Evolutionary conservation across 345 rosid species (phyloP), one percentile per base, ranked within the genome.

Genomic region (Zanthoxylum bungeanum): DNA sequence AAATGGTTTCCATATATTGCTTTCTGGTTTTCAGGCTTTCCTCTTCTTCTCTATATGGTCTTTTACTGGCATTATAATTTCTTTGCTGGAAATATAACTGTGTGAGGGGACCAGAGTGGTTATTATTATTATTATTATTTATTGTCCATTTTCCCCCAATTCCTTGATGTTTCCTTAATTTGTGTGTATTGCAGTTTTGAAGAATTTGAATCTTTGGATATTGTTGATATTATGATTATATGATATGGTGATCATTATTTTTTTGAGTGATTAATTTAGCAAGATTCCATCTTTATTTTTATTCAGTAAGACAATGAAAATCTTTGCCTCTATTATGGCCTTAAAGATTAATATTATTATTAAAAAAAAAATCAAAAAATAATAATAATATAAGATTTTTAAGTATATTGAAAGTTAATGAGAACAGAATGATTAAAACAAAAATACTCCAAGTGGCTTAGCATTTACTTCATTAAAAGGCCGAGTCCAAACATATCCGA

Each of bases 51-150:
- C 30, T 60, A 28, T 58, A 40, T 42, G 55, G 31, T 56, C 17
- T 17, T 55, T 44, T 25, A 42, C 25, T 76, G 63, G 60, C 53
- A 66, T 21, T 77, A 55, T 27, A 36, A 44, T 39, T 34, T 67
- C 47, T 17, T 57, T 62, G 66, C 36, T 68, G 74, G 36, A 46
- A 49, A 52, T 68, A 77, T 77, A 73, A 72, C 39, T 33, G 57
- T 46, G 40, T 63, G 71, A 59, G 71, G n/a, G n/a, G 55, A 49
- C 30, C 11, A 34, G 69, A 63, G 71, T 66, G 51, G 51, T 53
- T 60, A 59, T 70, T 28, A 39, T 47, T 16, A n/a, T 1, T 0
- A 34, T 39, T 62, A 4, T 39, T 57, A 8, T n/a, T n/a, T n/a
- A n/a, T n/a, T n/a, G n/a, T n/a, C n/a, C n/a, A n/a, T n/a, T n/a